Evolutionary conservation across 345 rosid genomes (phyloP), one percentile per base, ranked within the genome.

Genomic region (Lumnitzera racemosa): DNA sequence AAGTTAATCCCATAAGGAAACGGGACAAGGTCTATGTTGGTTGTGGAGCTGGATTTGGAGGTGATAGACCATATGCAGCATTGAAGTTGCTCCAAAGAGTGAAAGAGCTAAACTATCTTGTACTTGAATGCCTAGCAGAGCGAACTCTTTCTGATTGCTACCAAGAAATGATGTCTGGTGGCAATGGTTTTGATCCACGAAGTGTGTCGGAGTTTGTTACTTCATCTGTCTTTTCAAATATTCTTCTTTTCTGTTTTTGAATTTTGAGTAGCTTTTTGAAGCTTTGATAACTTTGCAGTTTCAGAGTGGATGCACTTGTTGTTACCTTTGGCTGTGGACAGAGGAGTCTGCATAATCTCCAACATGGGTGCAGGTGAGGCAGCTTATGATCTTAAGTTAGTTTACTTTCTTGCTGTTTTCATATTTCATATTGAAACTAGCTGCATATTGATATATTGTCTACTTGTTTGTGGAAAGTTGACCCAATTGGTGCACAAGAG

Each of bases 41-140:
- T 47, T 91, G 98, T 62, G 96, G 98, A n/a, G 96, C 98, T 71
- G 95, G 96, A 48, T 91, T 91, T 70, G 90, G 80, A 41, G 95
- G 98, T 14, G 92, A 89, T 77, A 76, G 98, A 67, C 89, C 95
- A 51, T 5, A 62, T 53, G 92, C 90, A 0, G 96, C 96, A 47
- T 81, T 83, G 20, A 91, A 83, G 81, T 67, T 91, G 80, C 96
- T 91, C 55, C 77, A 76, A 68, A 74, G 91, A 66, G 92, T 82
- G 24, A 56, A 72, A 57, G 72, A 80, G 67, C 72, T 91, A 13
- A 59, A 91, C 59, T 89, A 91, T 75, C 79, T 91, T 20, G 92
- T 91, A 11, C 98, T 91, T 49, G 98, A 91, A 71, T 91, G 96
- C 74, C 76, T 91, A 61, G 98, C 96, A 1, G 96, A 91, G 57